Percentiles rank a stretch among this genome's conserved stretches.
These are phyloP conservation scores for Silene conica DNA, from an alignment of 148 eudicot genomes.

Conservation along the genomic window DNA sequence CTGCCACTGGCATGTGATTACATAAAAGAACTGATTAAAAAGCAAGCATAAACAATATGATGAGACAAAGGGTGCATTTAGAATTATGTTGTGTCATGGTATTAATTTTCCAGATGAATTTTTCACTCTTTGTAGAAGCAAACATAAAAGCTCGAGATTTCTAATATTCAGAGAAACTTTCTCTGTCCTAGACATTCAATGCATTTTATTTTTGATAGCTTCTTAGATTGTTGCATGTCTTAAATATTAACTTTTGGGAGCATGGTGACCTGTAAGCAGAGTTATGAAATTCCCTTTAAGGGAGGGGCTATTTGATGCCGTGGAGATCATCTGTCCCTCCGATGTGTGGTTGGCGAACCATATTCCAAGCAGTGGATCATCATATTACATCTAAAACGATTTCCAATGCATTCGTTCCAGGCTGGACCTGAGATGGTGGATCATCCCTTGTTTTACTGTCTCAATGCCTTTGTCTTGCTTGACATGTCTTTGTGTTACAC, in stretches of 20 bases:
- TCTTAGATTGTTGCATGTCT: constrained; percentile 31
- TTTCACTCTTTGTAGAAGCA: not conserved
- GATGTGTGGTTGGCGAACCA: constrained; percentile 25
- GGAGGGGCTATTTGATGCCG: constrained; percentile 32
- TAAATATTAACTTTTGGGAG: constrained; percentile 29
- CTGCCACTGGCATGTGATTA: not conserved
- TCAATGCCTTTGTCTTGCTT: constrained; percentile 26
- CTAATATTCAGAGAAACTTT: constrained; percentile 9
- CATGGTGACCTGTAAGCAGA: constrained; percentile 30
- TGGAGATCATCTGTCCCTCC: constrained; percentile 30
- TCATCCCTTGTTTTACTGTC: constrained; percentile 40
- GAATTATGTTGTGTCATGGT: not conserved
- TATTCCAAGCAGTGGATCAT: constrained; percentile 26
- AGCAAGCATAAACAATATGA: not conserved
- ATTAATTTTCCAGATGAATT: not conserved
- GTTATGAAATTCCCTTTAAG: constrained; percentile 31
- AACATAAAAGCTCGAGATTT: not conserved
- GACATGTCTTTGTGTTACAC: constrained; percentile 29
- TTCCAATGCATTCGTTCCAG: constrained; percentile 32
- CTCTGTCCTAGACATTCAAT: constrained; percentile 13
- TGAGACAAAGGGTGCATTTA: not conserved
- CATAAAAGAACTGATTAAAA: no score
- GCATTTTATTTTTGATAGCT: constrained; percentile 23
- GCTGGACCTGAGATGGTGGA: constrained; percentile 38
- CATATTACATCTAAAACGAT: constrained; percentile 28